phyloP scores from a whole-genome alignment of 2,329 filamentous ascomycete genomes.

The Periconia macrospinosa region DNA sequence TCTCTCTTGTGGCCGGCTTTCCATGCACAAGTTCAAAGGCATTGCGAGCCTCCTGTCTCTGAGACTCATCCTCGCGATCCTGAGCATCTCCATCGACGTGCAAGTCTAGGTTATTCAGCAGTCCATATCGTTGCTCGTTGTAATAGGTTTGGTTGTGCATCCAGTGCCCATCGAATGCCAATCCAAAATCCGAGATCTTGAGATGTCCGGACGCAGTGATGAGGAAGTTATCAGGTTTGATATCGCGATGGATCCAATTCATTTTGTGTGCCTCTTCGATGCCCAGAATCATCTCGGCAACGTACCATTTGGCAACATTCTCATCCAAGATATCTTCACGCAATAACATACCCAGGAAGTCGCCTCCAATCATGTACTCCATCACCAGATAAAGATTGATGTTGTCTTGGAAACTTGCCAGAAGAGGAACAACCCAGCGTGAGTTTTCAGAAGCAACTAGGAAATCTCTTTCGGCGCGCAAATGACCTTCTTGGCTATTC shows the following conservation, averaged over 20 bases:
- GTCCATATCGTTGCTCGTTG: conserved; percentile 75
- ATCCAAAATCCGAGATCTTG: conserved; percentile 94
- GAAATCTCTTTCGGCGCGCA: conserved; percentile 89
- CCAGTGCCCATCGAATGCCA: conserved; percentile 96
- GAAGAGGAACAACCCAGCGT: conserved; percentile 83
- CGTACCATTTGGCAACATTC: conserved; percentile 77
- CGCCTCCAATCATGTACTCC: conserved; percentile 97
- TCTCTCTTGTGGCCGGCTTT: conserved; percentile 13
- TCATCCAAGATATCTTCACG: conserved; percentile 83
- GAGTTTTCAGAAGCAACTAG: conserved; percentile 87
- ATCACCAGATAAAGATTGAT: conserved; percentile 89
- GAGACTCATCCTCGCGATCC: conserved; percentile 52
- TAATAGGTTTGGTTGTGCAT: conserved; percentile 87
- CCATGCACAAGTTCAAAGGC: conserved; percentile 44
- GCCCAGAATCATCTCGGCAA: conserved; percentile 94
- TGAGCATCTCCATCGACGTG: conserved; percentile 61
- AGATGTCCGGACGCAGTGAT: conserved; percentile 86
- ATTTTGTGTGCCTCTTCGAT: conserved; percentile 90
- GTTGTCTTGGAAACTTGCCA: conserved; percentile 86
- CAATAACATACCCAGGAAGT: conserved; percentile 86
- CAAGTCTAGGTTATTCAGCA: conserved; percentile 77
- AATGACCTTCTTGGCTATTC: conserved; percentile 87
- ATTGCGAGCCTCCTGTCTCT: conserved; percentile 56
- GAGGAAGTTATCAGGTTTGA: conserved; percentile 97
- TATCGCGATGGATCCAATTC: conserved; percentile 89